phyloP scores from a whole-genome alignment of 2,329 filamentous ascomycete species.

The Phaeoacremonium minimum region DNA sequence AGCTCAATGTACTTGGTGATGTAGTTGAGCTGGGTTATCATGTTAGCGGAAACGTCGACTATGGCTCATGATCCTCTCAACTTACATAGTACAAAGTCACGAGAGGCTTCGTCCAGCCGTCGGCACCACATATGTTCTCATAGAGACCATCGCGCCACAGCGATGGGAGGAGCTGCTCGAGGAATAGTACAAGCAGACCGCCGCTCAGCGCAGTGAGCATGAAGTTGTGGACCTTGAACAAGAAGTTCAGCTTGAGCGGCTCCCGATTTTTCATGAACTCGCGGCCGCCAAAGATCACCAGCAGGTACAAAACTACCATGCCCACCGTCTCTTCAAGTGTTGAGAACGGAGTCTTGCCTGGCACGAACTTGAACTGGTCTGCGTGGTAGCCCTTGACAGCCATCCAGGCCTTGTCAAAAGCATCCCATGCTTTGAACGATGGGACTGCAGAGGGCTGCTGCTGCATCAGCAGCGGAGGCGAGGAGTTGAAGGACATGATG shows the following conservation, averaged over 20 bases:
- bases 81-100: constrained; percentile 94
- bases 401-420: constrained; percentile 85
- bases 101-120: constrained; percentile 89
- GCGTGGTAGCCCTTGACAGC: constrained; percentile 73
- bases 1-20: constrained; percentile 96
- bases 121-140: constrained; percentile 76
- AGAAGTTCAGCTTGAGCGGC: constrained; percentile 77
- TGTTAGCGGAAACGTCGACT: constrained; percentile 36
- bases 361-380: constrained; percentile 78
- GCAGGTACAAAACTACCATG: constrained; percentile 83
- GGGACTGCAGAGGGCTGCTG: not conserved
- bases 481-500: not conserved
- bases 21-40: constrained; percentile 75
- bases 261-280: constrained; percentile 85
- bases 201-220: constrained; percentile 82
- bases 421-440: constrained; percentile 76
- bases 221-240: constrained; percentile 97
- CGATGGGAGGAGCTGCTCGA: constrained; percentile 85
- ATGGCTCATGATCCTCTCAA: constrained; percentile 15
- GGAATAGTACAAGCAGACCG: constrained; percentile 73
- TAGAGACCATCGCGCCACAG: constrained; percentile 78
- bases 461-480: not conserved
- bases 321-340: constrained; percentile 77
- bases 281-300: constrained; percentile 86
- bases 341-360: constrained; percentile 81